A percentile compares a stretch with the other conserved stretches of the same genome.
Conservation (phyloP, 192 early-diverging fungal genomes). For the Backusella tarrabulga region DNA sequence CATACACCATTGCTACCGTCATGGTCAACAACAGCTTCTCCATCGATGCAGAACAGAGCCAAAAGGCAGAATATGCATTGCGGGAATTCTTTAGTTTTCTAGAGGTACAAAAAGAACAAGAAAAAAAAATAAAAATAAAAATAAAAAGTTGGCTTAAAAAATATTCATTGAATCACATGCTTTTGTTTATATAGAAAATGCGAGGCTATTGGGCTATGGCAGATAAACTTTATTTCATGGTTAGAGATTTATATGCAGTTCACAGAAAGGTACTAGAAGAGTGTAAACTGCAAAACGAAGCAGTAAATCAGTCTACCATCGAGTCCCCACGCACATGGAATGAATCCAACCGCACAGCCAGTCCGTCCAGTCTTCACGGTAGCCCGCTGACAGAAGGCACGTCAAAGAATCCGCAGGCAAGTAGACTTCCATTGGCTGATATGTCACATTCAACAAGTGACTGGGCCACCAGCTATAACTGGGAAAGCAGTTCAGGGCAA, state of each 20-base stretch:
- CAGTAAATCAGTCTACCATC: too few relatives aligned
- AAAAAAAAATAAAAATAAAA: not conserved
- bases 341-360: not conserved
- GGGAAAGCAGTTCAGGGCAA: not conserved
- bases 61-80: conserved; percentile 40
- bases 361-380: not conserved
- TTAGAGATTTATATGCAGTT: conserved; percentile 42
- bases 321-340: not conserved
- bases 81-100: conserved; percentile 33
- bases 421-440: not conserved
- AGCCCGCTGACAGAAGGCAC: too few relatives aligned
- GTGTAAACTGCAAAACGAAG: not conserved
- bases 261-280: conserved; percentile 1
- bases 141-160: not conserved
- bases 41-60: conserved; percentile 29
- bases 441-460: not conserved
- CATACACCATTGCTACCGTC: conserved; percentile 50
- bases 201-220: conserved; percentile 50
- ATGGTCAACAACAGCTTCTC: conserved; percentile 48
- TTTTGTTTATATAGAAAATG: conserved; percentile 31
- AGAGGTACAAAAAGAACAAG: not conserved
- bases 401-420: not conserved
- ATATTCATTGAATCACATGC: not conserved
- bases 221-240: conserved; percentile 48
- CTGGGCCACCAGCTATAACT: not conserved